These are phyloP conservation scores for Barnettozyma pratensis DNA, from an alignment of 805 yeast species.

Conservation along the genomic window DNA sequence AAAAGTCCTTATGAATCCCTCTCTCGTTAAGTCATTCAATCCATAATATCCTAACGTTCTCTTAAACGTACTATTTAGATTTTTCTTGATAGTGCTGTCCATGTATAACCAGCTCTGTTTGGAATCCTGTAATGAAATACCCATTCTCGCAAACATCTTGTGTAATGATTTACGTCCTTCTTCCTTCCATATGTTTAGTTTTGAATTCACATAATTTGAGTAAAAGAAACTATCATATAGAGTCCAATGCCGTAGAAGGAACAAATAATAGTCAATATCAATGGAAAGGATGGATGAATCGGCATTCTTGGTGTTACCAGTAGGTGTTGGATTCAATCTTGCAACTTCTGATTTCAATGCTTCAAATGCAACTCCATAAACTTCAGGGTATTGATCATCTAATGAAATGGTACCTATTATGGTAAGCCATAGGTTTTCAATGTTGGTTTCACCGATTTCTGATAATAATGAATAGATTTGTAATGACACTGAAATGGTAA, in stretches of 20 bases:
- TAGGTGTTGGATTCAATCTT: slow-evolving; percentile 48
- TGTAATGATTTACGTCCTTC: slow-evolving; percentile 84
- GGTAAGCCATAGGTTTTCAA: slow-evolving; percentile 75
- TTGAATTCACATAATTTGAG: slow-evolving; percentile 87
- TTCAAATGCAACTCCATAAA: slow-evolving; percentile 69
- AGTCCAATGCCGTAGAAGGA: slow-evolving; percentile 88
- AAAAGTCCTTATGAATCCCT: slow-evolving; percentile 80
- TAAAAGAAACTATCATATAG: slow-evolving; percentile 86
- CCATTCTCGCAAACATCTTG: slow-evolving; percentile 94
- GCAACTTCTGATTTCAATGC: slow-evolving; percentile 76
- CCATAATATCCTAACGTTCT: slow-evolving; percentile 73
- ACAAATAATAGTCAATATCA: slow-evolving; percentile 82
- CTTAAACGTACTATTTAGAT: slow-evolving; percentile 61
- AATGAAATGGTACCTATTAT: slow-evolving; percentile 84
- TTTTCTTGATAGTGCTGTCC: slow-evolving; percentile 73
- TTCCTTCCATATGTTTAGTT: slow-evolving; percentile 83
- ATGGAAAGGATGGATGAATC: slow-evolving; percentile 47
- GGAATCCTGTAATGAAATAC: slow-evolving; percentile 83
- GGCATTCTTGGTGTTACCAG: slow-evolving; percentile 30
- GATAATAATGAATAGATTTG: slow-evolving; percentile 78
- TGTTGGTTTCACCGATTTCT: slow-evolving; percentile 72
- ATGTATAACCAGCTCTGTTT: slow-evolving; percentile 90
- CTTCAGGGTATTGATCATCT: slow-evolving; percentile 65
- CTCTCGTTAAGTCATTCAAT: slow-evolving; percentile 73
- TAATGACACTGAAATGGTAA: slow-evolving; percentile 68